Base-by-base conservation (phyloP, 805 yeast species). In the Torulaspora franciscae region DNA sequence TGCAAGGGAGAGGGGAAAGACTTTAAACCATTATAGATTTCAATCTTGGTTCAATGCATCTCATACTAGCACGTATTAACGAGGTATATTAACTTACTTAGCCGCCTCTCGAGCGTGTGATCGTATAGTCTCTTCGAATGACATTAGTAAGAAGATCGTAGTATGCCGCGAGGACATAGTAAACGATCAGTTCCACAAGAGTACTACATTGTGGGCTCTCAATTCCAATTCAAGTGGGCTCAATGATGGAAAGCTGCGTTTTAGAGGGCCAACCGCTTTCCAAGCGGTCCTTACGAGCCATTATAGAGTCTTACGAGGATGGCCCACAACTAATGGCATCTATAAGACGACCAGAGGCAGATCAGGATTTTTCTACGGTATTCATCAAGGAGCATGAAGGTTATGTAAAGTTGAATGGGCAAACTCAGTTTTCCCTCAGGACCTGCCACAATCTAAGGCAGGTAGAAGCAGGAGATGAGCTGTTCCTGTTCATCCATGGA, bases 401-500 rank as follows among this genome's bases (percentile, higher is more conserved):
- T 1, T 50, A 34, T 36, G 35, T 54, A 2, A 22, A 40, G 6
- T 22, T 50, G 4, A 26, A 37, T 8, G 47, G 37, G 5, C 13
- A 27, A 7, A 14, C 34, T 3, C 32, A 19, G n/a, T 27, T n/a
- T 2, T 47, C 45, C n/a, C 27, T 62, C 4, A 50, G 61, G 19
- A 42, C 51, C 1, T 57, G 64, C 35, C 60, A 60, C 40, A 61
- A 62, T 50, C 14, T 58, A 6, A 22, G 22, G n/a, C 23, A 32
- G 9, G 11, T 30, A 6, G 14, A 40, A 7, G 36, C 11, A 15
- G 43, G 34, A 17, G 30, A 39, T 3, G 36, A 37, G 6, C 67
- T 81, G 2, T 63, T 84, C 5, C 65, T 87, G 2, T 77, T 88
- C 45, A 59, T 90, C 14, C 97, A 89, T 67, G 98, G 98, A 0